Evolutionary conservation across 1,284 basidiomycete species (phyloP), one percentile per base, ranked within the genome.

Genomic region (Omphalotus olearius): DNA sequence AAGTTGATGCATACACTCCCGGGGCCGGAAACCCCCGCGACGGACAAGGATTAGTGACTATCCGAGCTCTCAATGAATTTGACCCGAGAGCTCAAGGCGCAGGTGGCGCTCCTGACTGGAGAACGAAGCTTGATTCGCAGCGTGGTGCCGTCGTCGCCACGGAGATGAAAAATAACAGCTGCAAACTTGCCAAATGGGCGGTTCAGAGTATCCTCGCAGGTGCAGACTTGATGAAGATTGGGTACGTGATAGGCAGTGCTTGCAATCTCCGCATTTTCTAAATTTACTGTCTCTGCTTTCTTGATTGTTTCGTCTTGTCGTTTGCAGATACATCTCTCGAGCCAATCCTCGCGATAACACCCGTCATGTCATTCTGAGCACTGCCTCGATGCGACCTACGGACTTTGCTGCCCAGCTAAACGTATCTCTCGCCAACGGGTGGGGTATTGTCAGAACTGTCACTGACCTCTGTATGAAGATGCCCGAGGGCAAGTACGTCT

Each of bases 131-230:
- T 47, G 97, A 99, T 71, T 85, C 90, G 6, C 95, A 98, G 71
- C 86, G 95, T 55, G 97, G 97, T 63, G 97, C 97, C 2, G 96
- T 99, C 41, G 93, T 99, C 53, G 94, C 97, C 43, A 97, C 93
- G 39, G 97, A 99, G 77, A 98, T 99, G 97, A 99, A 99, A 79
- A 99, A 99, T 75, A 99, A 99, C 75, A 93, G 89, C 64, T 95
- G 88, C 76, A 99, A 99, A 73, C 82, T 99, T 47, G 95, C 96
- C 16, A 91, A 96, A 65, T 99, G 96, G 91, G 88, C 97, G 0
- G 90, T 98, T 28, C 95, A 98, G 75, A 92, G 91, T 66, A 80
- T 98, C 50, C 77, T 99, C 39, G 94, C 97, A 45, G 97, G 97
- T 47, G 96, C 95, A 16, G 97, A 99, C 58, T 77, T 87, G 61